Evolutionary conservation across 148 eudicot genomes (phyloP), one percentile per base, ranked within the genome.

Genomic region (Oxyria digyna): DNA sequence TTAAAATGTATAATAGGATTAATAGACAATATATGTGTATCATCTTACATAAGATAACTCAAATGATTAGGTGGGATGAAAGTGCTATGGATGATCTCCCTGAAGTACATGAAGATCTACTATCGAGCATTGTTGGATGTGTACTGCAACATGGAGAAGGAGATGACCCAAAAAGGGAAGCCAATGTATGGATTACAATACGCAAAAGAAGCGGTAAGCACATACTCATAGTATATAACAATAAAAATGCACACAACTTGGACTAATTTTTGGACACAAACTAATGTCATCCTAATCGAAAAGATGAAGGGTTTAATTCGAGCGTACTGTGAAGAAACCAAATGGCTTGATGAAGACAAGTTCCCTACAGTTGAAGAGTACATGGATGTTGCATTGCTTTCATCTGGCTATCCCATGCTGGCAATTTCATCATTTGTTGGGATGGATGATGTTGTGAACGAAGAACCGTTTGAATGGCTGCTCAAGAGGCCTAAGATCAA

Each of bases 201-300:
- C 57, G 74, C 77, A 7, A 76, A 52, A 50, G 70, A 68, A 42
- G 71, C 62, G 31, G 82, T 75, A 64, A 46, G 75, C 33, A 40
- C n/a, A n/a, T n/a, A n/a, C 20, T 45, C 20, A 45, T 15, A 20
- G 20, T 45, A 15, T 43, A 43, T 17, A 45, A 20, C 50, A 45
- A 45, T 7, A 4, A 45, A 45, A 35, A 35, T 35, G 38, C 38
- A 35, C 6, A 35, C 38, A 35, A 2, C 45, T 42, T 42, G 45
- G 45, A 42, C 21, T 23, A 24, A 33, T 33, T 42, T n/a, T 13
- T 7, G 27, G 15, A 23, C 24, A 12, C 17, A 0, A 45, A 41
- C 13, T 1, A 26, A 9, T 70, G 37, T 10, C 10, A 10, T 54
- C n/a, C n/a, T n/a, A 17, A 20, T 35, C 23, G 45, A 5, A 38